Conservation (phyloP, 2,329 filamentous ascomycete genomes). For the Pleoardoris graminearum region DNA sequence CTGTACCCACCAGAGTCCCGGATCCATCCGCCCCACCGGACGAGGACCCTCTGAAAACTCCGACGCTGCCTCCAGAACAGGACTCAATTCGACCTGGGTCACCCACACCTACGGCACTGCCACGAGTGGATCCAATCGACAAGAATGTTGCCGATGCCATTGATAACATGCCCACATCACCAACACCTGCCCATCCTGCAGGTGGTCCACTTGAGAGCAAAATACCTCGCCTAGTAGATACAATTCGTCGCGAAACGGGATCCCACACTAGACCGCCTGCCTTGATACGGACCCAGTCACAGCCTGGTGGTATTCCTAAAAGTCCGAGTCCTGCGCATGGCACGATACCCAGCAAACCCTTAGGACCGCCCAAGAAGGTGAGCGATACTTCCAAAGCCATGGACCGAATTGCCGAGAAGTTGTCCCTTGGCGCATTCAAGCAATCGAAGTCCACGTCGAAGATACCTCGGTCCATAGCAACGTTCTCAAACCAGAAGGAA, state of each 20-base stretch:
- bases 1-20: constrained; percentile 51
- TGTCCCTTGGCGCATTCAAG: constrained; percentile 69
- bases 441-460: constrained; percentile 65
- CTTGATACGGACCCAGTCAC: constrained; percentile 42
- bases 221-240: constrained; percentile 45
- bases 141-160: constrained; percentile 39
- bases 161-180: constrained; percentile 39
- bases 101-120: constrained; percentile 33
- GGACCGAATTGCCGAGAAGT: constrained; percentile 76
- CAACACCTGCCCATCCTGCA: constrained; percentile 22
- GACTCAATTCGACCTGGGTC: constrained; percentile 28
- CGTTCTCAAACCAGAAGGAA: constrained; percentile 58
- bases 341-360: constrained; percentile 18
- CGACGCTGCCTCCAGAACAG: constrained; percentile 27
- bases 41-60: constrained; percentile 33
- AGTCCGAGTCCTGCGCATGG: constrained; percentile 20
- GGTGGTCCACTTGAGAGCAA: constrained; percentile 37
- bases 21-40: constrained; percentile 21
- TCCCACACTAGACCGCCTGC: constrained; percentile 27
- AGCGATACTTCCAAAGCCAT: constrained; percentile 46
- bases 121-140: constrained; percentile 42
- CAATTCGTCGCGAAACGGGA: constrained; percentile 33
- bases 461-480: constrained; percentile 77
- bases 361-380: constrained; percentile 29
- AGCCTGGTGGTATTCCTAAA: constrained; percentile 38